phyloP scores from a whole-genome alignment of 208 protist species.

The Leptomonas seymouri region DNA sequence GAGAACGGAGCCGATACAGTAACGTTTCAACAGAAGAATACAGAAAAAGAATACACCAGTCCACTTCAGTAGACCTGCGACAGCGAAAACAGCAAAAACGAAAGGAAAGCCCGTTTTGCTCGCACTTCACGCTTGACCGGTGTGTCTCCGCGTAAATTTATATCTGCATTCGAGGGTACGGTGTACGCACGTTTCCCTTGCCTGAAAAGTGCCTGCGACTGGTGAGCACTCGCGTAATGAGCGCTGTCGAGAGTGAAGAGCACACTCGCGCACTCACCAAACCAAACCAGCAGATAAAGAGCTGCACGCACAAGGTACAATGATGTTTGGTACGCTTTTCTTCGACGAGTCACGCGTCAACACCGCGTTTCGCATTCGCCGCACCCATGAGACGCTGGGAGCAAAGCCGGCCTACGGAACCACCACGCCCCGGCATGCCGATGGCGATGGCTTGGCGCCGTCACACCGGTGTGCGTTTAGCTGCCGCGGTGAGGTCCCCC shows the following conservation, averaged over 20 bases:
- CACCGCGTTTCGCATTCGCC: conserved; percentile 43
- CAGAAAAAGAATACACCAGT: conserved; percentile 5
- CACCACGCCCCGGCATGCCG: conserved; percentile 17
- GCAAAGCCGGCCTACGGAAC: not conserved
- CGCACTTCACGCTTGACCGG: conserved; percentile 13
- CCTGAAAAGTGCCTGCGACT: too few relatives aligned
- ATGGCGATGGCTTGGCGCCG: conserved; percentile 5
- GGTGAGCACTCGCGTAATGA: too few relatives aligned
- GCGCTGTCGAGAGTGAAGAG: too few relatives aligned
- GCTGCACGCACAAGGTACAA: too few relatives aligned
- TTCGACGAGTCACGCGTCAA: conserved; percentile 69
- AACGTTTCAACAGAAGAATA: not conserved
- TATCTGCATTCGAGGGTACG: too few relatives aligned
- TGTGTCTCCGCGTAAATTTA: too few relatives aligned
- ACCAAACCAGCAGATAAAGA: too few relatives aligned
- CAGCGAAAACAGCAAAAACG: conserved; percentile 11
- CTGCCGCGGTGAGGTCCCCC: conserved; percentile 53
- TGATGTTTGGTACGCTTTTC: conserved; percentile 79
- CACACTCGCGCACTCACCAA: too few relatives aligned
- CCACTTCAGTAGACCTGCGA: not conserved
- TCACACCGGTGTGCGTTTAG: conserved; percentile 35
- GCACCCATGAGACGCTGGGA: not conserved
- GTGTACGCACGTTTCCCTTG: too few relatives aligned
- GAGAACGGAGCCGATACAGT: too few relatives aligned
- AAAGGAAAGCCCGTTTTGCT: conserved; percentile 20